Percentiles rank a stretch among this genome's conserved stretches.
Evolutionary conservation across 1,284 basidiomycete species (phyloP).

Genomic region (Stygiomarasmius scandens): DNA sequence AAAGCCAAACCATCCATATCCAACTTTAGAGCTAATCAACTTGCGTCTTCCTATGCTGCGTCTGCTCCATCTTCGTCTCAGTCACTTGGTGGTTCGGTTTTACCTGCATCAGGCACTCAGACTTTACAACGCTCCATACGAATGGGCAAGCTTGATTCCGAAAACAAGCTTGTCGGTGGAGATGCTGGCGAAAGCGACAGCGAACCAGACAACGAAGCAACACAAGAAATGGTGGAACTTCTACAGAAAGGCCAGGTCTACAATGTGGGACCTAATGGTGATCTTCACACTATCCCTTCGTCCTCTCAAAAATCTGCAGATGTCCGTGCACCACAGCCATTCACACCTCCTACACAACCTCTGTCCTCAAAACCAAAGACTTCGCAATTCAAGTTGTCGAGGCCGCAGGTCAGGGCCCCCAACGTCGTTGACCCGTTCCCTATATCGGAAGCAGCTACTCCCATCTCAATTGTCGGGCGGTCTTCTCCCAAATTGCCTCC

Average conservation of each 20-base stretch:
- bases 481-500: constrained; percentile 34
- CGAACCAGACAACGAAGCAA: constrained; percentile 53
- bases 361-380: constrained; percentile 17
- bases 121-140: constrained; percentile 59
- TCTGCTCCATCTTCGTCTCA: constrained; percentile 33
- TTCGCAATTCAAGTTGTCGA: constrained; percentile 43
- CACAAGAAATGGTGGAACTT: constrained; percentile 58
- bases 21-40: constrained; percentile 60
- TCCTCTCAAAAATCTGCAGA: constrained; percentile 24
- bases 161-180: constrained; percentile 56
- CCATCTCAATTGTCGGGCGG: constrained; percentile 26
- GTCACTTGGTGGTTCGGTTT: constrained; percentile 43
- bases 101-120: constrained; percentile 54
- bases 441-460: constrained; percentile 25
- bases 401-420: constrained; percentile 17
- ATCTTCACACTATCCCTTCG: constrained; percentile 27
- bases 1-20: constrained; percentile 53
- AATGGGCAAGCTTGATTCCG: constrained; percentile 59
- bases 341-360: constrained; percentile 11
- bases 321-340: constrained; percentile 7
- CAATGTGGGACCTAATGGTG: constrained; percentile 55
- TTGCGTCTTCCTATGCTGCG: constrained; percentile 47
- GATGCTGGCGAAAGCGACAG: constrained; percentile 57
- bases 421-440: constrained; percentile 1
- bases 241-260: constrained; percentile 58